Conservation (phyloP, 2,329 filamentous ascomycete species). For the Fusarium avenaceum region DNA sequence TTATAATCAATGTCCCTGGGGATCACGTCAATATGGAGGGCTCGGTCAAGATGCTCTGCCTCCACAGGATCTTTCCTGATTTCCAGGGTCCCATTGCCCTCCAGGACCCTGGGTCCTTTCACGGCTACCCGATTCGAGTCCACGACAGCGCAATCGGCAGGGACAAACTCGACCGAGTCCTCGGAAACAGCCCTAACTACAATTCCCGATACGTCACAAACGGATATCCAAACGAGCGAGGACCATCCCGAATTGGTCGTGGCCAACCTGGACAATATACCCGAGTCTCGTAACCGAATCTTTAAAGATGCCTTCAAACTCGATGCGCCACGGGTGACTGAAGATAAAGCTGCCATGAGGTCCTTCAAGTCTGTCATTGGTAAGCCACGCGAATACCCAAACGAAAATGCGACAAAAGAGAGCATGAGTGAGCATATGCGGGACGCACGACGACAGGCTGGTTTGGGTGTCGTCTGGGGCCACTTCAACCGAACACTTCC, state of each 20-base stretch:
- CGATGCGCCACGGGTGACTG: constrained; percentile 32
- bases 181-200: constrained; percentile 14
- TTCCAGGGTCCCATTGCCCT: constrained; percentile 41
- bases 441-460: constrained; percentile 55
- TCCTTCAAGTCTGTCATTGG: constrained; percentile 49
- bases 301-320: constrained; percentile 51
- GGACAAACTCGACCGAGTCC: constrained; percentile 3
- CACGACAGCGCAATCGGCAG: constrained; percentile 26
- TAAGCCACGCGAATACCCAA: constrained; percentile 49
- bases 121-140: constrained; percentile 39
- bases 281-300: constrained; percentile 46
- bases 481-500: constrained; percentile 49
- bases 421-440: constrained; percentile 40
- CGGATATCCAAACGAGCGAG: constrained; percentile 17
- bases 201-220: background rate
- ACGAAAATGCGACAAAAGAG: constrained; percentile 38
- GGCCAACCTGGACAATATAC: constrained; percentile 31
- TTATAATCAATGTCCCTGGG: constrained; percentile 63
- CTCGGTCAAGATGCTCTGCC: constrained; percentile 53
- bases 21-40: constrained; percentile 60
- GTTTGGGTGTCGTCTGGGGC: constrained; percentile 53
- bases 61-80: constrained; percentile 42
- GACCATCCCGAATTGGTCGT: constrained; percentile 18
- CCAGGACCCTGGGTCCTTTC: constrained; percentile 31
- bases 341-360: constrained; percentile 40